A percentile compares a stretch with the other conserved stretches of the same genome.
phyloP scores from a whole-genome alignment of 371 early-diverging fungal genomes.

The Funneliformis caledonium region DNA sequence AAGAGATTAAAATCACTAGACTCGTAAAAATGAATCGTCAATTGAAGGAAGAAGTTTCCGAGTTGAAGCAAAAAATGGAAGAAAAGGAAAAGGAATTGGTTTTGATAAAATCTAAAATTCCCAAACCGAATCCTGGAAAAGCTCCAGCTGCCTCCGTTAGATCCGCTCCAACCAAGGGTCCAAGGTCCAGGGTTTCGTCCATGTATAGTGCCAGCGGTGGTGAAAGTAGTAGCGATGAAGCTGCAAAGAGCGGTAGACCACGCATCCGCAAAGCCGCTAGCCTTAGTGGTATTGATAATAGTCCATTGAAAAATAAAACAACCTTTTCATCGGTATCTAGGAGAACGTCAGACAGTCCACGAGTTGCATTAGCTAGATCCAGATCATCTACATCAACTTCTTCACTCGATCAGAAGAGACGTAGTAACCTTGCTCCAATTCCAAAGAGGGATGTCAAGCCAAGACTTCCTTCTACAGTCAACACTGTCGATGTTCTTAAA shows the following conservation, averaged over 20 bases:
- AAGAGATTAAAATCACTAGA: constrained; percentile 30
- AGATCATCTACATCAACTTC: constrained; percentile 6
- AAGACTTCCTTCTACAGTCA: not conserved
- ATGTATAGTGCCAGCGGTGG: constrained; percentile 29
- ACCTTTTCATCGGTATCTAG: not conserved
- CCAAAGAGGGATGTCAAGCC: constrained; percentile 11
- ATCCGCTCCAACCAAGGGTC: not conserved
- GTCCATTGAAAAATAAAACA: not conserved
- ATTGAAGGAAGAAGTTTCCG: constrained; percentile 37
- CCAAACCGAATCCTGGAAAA: not conserved
- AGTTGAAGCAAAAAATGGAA: constrained; percentile 40
- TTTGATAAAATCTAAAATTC: constrained; percentile 33
- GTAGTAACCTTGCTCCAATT: not conserved
- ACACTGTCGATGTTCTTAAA: constrained; percentile 19
- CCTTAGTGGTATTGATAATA: constrained; percentile 14
- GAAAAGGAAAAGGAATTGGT: constrained; percentile 38
- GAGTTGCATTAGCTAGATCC: not conserved
- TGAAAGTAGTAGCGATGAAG: constrained; percentile 38
- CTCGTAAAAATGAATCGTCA: constrained; percentile 39
- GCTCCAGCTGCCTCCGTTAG: constrained; percentile 1
- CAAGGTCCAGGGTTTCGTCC: constrained; percentile 7
- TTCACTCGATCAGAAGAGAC: not conserved
- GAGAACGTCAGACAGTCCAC: not conserved
- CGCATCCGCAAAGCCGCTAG: constrained; percentile 23
- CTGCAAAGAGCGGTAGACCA: not conserved